Base-by-base conservation (phyloP, 1,284 basidiomycete species). In the Fomitopsis schrenkii region DNA sequence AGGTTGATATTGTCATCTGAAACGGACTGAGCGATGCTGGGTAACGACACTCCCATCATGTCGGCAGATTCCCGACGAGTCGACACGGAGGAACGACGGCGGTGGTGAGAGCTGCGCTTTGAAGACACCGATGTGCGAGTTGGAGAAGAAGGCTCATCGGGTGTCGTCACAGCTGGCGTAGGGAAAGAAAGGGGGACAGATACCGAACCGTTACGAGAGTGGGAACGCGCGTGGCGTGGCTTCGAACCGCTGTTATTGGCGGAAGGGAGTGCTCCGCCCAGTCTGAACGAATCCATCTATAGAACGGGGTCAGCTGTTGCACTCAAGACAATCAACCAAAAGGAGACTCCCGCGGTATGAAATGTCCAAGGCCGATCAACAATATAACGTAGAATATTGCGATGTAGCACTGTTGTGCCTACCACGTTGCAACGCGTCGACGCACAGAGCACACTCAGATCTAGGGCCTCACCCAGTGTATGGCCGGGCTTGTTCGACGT, bases 41-140 rank as follows among this genome's bases (percentile, higher is more conserved):
- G 84, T 46, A 91, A 75, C 36, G 87, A 75, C 14, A 91, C 80
- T 48, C 91, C 91, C 91, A 93, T 93, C 70, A 93, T 79, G 67
- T 93, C 91, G 7, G 89, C 90, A 14, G 90, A 93, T 74, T 93
- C 91, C 63, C 80, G 83, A 63, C 91, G 86, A 40, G 91, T 93
- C 3, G 91, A 93, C 30, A 93, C 89, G n/a, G 91, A 93, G 2
- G 91, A 93, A 50, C 86, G 83, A 56, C 91, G 87, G 35, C 84
- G 83, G 67, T 93, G 91, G 68, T 93, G 90, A 0, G 90, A 93
- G 66, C 81, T 83, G 58, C 89, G 88, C 68, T 88, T 88, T 38
- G 82, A 69, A 35, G 79, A 70, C 64, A 71, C n/a, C 53, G 72
- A 64, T 62, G 68, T 62, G 63, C 72, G 68, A 59, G 70, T 64